phyloP scores from a whole-genome alignment of 805 yeast species.

The Hanseniaspora hatyaiensis region DNA sequence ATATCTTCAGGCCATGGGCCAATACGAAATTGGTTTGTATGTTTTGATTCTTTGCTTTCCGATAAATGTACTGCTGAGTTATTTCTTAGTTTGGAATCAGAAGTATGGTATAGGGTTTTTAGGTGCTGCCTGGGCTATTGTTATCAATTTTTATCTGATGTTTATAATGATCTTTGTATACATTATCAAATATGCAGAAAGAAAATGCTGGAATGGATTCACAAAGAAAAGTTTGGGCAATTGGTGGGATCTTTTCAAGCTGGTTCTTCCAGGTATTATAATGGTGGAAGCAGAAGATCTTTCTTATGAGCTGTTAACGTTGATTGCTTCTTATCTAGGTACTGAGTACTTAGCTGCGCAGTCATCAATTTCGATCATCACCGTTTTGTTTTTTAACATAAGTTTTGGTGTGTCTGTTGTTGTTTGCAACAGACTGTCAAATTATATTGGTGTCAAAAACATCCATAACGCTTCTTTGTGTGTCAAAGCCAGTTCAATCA shows the following conservation, averaged over 20 bases:
- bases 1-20: constrained; percentile 73
- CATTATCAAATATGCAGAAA: constrained; percentile 48
- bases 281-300: constrained; percentile 70
- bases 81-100: constrained; percentile 61
- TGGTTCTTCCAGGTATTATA: constrained; percentile 64
- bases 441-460: constrained; percentile 51
- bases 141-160: constrained; percentile 63
- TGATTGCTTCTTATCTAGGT: constrained; percentile 60
- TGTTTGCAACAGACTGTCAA: constrained; percentile 60
- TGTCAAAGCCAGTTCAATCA: constrained; percentile 31
- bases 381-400: constrained; percentile 55
- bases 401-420: constrained; percentile 69
- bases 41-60: constrained; percentile 60
- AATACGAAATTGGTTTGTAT: constrained; percentile 73
- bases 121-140: constrained; percentile 75
- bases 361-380: constrained; percentile 55
- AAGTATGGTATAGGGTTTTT: constrained; percentile 58
- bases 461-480: constrained; percentile 38
- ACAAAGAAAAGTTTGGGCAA: constrained; percentile 39
- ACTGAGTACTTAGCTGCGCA: constrained; percentile 62
- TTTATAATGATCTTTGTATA: constrained; percentile 44
- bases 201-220: constrained; percentile 61
- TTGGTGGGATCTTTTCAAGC: constrained; percentile 46
- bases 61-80: constrained; percentile 52
- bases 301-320: constrained; percentile 61